Percentiles rank a stretch among this genome's conserved stretches.
Evolutionary conservation across 2,329 filamentous ascomycete species (phyloP).

Genomic region (Zymoseptoria passerinii): DNA sequence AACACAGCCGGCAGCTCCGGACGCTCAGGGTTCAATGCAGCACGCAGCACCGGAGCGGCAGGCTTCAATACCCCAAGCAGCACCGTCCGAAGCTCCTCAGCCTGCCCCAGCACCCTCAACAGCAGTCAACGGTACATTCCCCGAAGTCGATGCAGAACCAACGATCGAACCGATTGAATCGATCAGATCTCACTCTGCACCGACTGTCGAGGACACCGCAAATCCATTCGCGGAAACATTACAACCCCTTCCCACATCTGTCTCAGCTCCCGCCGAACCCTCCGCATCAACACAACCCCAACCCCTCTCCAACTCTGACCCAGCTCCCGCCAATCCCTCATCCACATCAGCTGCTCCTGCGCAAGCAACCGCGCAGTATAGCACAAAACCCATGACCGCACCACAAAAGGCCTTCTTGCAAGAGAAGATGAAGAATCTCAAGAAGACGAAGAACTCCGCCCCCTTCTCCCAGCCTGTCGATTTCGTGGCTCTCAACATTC

Average conservation of each 20-base stretch:
- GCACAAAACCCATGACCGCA: slow-evolving; percentile 45
- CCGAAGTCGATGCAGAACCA: slow-evolving; percentile 4
- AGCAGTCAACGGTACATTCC: not conserved
- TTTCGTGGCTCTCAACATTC: slow-evolving; percentile 64
- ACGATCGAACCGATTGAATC: not conserved
- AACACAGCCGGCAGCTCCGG: not conserved
- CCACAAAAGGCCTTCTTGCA: slow-evolving; percentile 56
- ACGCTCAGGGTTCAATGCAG: not conserved
- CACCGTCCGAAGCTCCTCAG: not conserved
- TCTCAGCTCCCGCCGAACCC: slow-evolving; percentile 3
- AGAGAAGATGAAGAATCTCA: slow-evolving; percentile 62
- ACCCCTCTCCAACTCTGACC: not conserved
- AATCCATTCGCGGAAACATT: not conserved
- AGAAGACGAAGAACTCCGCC: slow-evolving; percentile 74
- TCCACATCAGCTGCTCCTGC: slow-evolving; percentile 15
- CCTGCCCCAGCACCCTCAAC: not conserved
- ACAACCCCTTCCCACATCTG: not conserved
- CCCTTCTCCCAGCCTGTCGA: slow-evolving; percentile 74
- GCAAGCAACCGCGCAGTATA: slow-evolving; percentile 22
- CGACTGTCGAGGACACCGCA: not conserved
- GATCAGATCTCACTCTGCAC: not conserved
- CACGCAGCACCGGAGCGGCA: not conserved
- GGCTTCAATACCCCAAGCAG: not conserved
- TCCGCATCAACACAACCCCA: slow-evolving; percentile 13
- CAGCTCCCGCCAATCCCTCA: slow-evolving; percentile 6